Conservation (phyloP, 495 filamentous ascomycete genomes). For the Neurospora tetraspora region DNA sequence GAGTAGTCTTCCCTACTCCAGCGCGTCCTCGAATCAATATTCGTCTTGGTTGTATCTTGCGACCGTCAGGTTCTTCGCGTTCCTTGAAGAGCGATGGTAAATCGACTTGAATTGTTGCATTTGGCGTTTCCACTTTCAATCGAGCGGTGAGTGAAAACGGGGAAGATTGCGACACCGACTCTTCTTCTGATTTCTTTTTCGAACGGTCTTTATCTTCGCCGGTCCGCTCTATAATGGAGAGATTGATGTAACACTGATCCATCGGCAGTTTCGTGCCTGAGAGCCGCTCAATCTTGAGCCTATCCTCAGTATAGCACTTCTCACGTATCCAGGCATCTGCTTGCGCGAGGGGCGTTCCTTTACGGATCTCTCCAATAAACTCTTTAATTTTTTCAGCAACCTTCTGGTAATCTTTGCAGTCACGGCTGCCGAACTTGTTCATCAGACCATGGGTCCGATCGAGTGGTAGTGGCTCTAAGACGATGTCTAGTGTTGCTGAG, state of each 20-base stretch:
- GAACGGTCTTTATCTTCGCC: background rate
- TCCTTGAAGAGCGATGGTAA: constrained; percentile 19
- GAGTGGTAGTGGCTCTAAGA: constrained; percentile 13
- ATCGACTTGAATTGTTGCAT: constrained; percentile 11
- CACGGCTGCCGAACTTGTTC: constrained; percentile 18
- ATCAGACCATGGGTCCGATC: constrained; percentile 13
- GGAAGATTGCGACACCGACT: constrained; percentile 5
- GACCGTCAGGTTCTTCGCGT: constrained; percentile 12
- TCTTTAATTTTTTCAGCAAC: constrained; percentile 12
- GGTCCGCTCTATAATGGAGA: constrained; percentile 17
- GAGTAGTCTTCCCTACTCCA: constrained; percentile 10
- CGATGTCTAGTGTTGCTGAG: constrained; percentile 14
- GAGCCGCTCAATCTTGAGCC: constrained; percentile 26
- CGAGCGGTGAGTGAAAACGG: constrained; percentile 20
- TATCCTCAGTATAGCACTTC: constrained; percentile 11
- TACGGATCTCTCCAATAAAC: constrained; percentile 12
- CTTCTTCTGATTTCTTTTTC: background rate
- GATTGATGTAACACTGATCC: constrained; percentile 28
- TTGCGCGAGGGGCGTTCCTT: constrained; percentile 1
- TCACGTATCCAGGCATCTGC: constrained; percentile 10
- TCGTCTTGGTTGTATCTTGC: constrained; percentile 15
- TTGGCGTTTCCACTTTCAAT: constrained; percentile 15
- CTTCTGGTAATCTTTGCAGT: constrained; percentile 7
- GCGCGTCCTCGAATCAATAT: background rate
- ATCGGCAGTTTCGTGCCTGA: constrained; percentile 22